Evolutionary conservation across 306 rosid genomes (phyloP).

Genomic region (Prunus davidiana): DNA sequence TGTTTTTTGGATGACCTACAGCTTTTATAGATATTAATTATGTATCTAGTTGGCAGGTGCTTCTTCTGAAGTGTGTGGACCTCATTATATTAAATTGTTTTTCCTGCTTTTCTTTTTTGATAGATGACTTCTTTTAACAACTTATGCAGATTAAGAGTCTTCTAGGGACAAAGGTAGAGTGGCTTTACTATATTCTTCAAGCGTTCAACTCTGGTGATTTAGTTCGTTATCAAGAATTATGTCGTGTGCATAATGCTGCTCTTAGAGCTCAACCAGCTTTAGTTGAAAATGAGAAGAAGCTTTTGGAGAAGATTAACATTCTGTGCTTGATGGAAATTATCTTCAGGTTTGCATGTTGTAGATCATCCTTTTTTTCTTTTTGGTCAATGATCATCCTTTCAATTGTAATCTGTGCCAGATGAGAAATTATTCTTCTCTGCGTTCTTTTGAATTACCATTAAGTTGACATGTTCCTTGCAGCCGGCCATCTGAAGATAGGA

Average conservation of each 20-base stretch:
- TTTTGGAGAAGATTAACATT: constrained; percentile 92
- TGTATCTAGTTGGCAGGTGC: neutral
- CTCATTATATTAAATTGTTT: neutral
- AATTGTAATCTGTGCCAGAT: neutral
- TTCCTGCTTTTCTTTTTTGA: neutral
- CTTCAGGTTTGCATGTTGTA: constrained; percentile 61
- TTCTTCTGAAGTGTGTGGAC: neutral
- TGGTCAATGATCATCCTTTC: constrained; percentile 1
- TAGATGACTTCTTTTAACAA: constrained; percentile 13
- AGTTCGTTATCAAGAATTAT: constrained; percentile 85
- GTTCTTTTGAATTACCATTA: neutral
- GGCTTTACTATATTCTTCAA: constrained; percentile 97
- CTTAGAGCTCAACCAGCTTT: constrained; percentile 91
- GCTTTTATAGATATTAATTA: neutral
- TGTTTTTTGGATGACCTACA: neutral
- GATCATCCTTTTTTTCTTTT: neutral
- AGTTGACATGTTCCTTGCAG: constrained; percentile 45
- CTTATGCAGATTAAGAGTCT: constrained; percentile 74
- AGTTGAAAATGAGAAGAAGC: constrained; percentile 83
- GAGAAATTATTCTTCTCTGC: neutral
- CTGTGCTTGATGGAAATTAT: constrained; percentile 99
- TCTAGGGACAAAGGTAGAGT: constrained; percentile 91
- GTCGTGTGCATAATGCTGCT: constrained; percentile 86
- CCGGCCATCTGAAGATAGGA: constrained; percentile 94
- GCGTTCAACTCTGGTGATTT: constrained; percentile 95